Conservation (phyloP, 768 basidiomycete genomes). For the Termitomyces bulborhizus region DNA sequence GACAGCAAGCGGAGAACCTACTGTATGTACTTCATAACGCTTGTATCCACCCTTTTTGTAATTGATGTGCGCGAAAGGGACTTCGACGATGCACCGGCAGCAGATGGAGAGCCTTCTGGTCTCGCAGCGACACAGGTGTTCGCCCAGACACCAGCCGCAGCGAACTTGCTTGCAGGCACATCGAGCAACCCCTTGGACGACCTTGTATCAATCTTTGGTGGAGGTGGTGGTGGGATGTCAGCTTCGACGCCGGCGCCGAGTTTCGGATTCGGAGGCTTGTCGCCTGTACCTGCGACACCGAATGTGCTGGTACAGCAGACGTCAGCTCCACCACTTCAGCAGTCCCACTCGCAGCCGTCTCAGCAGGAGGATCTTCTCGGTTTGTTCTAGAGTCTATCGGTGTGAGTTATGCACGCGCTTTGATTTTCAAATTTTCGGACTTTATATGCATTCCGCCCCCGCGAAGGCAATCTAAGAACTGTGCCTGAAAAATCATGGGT, state of each 20-base stretch:
- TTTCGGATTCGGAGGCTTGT: constrained; percentile 20
- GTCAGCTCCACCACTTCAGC: constrained; percentile 15
- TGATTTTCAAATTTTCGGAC: background rate
- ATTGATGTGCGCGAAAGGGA: constrained; percentile 38
- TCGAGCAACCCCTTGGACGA: constrained; percentile 90
- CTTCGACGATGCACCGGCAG: constrained; percentile 70
- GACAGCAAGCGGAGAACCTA: constrained; percentile 91
- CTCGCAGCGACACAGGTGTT: constrained; percentile 74
- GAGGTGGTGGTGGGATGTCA: constrained; percentile 22
- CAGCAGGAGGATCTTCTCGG: constrained; percentile 46
- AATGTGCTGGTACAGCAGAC: constrained; percentile 14
- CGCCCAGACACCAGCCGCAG: constrained; percentile 65
- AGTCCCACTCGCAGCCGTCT: constrained; percentile 24
- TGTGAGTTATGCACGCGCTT: background rate
- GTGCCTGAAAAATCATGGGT: background rate
- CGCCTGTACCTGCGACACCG: constrained; percentile 23
- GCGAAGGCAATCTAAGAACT: background rate
- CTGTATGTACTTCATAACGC: constrained; percentile 36
- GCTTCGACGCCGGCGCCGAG: constrained; percentile 15
- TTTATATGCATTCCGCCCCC: background rate
- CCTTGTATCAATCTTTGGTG: constrained; percentile 88
- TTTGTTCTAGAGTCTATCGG: constrained; percentile 32
- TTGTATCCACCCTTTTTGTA: background rate
- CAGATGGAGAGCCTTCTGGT: constrained; percentile 63
- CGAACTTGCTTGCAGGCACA: constrained; percentile 68